Evolutionary conservation across 352 stramenopile species (phyloP), one percentile per base, ranked within the genome.

Genomic region (Pythium pyrilobum): DNA sequence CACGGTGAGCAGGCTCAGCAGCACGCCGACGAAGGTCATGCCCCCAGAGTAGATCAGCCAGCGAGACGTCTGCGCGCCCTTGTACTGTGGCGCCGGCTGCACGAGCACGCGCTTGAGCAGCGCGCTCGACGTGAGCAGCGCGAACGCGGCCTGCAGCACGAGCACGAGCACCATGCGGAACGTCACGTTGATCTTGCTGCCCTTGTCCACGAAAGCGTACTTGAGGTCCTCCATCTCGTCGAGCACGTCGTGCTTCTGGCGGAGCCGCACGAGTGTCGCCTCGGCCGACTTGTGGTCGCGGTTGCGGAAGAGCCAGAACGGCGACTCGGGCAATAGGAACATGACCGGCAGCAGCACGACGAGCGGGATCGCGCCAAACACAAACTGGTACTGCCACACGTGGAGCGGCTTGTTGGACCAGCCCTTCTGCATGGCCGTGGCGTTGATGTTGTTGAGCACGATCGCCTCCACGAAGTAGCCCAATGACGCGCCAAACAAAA

Each of bases 11-110:
- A 92, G 33, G 32, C 81, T 87, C 54, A 93, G 20, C 7, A 86
- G 23, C 1, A 80, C 66, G 20, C 85, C 85, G 5, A 87, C 33
- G 34, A 95, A 78, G 20, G 67, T 85, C 76, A 87, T 89, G 18
- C 81, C 50, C 1, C 81, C 84, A 56, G 89, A 92, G 53, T 87
- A 89, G 39, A 89, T 72, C 53, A 80, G 65, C 84, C 84, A 95
- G 48, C 74, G 74, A 11, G 80, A 90, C 23, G 77, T 90, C 56
- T 88, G 74, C 20, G 53, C 63, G 6, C 80, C 82, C 13, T 38
- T 18, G n/a, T 69, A 56, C 8, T 64, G 67, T 0, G 63, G 65
- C 16, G 63, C 52, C 4, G 64, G 52, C 61, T 95, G 74, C 23
- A 95, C 80, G 11, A 66, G 47, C 28, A 91, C 69, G 25, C 84